Evolutionary conservation across 2,329 filamentous ascomycete species (phyloP).

Genomic region (Lachnellula occidentalis): DNA sequence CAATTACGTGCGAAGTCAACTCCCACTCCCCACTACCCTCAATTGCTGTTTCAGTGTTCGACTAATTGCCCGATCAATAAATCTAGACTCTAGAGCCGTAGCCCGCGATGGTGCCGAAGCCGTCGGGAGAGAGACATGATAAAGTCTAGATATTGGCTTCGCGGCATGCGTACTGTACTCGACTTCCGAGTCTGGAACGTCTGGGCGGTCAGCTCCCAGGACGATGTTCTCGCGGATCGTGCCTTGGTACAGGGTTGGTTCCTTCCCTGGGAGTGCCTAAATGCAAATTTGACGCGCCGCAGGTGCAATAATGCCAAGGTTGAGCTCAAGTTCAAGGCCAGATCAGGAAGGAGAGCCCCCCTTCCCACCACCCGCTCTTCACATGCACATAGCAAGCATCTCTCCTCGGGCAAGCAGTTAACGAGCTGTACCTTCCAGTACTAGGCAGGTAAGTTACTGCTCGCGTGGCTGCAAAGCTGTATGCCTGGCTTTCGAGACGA

Average conservation of each 20-base stretch:
- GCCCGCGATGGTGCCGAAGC: constrained; percentile 80
- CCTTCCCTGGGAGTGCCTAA: constrained; percentile 32
- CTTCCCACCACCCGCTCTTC: no score
- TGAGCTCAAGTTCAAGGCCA: not conserved
- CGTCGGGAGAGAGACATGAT: constrained; percentile 80
- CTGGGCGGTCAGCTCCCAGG: constrained; percentile 63
- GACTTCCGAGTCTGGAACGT: constrained; percentile 66
- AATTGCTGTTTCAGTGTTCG: no score
- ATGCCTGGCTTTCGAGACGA: no score
- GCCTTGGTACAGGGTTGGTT: constrained; percentile 91
- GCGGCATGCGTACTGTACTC: constrained; percentile 74
- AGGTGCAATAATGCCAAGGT: not conserved
- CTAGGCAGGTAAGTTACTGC: no score
- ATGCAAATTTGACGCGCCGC: no score
- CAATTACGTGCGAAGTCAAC: no score
- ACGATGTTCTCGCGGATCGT: constrained; percentile 87
- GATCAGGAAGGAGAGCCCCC: not conserved
- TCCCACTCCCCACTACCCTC: no score
- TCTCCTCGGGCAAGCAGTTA: no score
- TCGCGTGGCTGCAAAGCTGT: no score
- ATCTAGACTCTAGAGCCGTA: constrained; percentile 28
- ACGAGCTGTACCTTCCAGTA: no score
- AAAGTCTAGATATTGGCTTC: constrained; percentile 93
- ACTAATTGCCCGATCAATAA: no score
- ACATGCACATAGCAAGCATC: not conserved